phyloP scores from a whole-genome alignment of 2,329 filamentous ascomycete genomes.

The Ramularia endophylla region DNA sequence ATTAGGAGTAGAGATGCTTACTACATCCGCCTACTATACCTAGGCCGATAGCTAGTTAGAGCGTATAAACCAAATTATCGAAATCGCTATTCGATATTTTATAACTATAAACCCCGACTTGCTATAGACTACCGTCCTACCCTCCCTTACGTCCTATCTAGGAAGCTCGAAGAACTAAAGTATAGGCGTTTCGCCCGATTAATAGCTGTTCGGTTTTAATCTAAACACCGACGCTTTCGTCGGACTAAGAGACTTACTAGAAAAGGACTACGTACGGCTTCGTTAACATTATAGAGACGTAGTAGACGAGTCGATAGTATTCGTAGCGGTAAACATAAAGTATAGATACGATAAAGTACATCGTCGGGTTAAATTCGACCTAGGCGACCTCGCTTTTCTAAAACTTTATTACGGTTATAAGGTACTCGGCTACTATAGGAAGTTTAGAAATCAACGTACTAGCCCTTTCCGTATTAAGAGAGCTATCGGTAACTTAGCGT shows the following conservation, averaged over 20 bases:
- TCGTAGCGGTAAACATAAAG: constrained; percentile 3
- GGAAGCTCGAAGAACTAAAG: constrained; percentile 1
- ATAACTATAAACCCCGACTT: background rate
- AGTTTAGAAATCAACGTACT: background rate
- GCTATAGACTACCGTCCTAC: background rate
- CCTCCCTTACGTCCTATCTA: background rate
- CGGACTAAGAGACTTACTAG: background rate
- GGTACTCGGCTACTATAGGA: background rate
- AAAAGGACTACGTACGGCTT: background rate
- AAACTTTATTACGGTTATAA: constrained; percentile 2
- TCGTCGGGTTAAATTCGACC: background rate
- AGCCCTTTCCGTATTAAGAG: constrained; percentile 2
- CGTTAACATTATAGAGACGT: background rate
- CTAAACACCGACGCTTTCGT: background rate
- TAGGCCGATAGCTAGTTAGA: constrained; percentile 3
- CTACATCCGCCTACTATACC: constrained; percentile 1
- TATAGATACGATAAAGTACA: constrained; percentile 2
- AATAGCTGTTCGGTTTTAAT: constrained; percentile 1
- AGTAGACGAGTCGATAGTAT: background rate
- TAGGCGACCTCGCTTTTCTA: background rate
- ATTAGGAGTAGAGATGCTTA: constrained; percentile 1
- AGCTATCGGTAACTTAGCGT: background rate
- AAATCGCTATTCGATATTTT: constrained; percentile 6
- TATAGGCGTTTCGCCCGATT: background rate
- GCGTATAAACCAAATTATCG: constrained; percentile 3